phyloP scores from a whole-genome alignment of 345 rosid genomes.

The Hirschfeldia incana region DNA sequence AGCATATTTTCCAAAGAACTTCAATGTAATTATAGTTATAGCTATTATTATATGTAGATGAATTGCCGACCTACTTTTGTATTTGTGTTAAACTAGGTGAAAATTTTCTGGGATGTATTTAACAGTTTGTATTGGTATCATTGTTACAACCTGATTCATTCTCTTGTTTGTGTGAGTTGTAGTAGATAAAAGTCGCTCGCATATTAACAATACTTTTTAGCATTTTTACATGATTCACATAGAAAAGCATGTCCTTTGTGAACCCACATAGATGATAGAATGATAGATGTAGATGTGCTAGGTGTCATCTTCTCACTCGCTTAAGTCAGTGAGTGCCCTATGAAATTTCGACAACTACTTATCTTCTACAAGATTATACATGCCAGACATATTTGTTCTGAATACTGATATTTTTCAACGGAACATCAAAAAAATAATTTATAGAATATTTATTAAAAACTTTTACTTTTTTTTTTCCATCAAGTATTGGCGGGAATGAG shows the following conservation, averaged over 20 bases:
- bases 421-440: slow-evolving; percentile 21
- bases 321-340: slow-evolving; percentile 9
- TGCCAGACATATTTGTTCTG: slow-evolving; percentile 27
- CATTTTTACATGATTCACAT: slow-evolving; percentile 23
- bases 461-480: slow-evolving; percentile 1
- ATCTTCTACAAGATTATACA: slow-evolving; percentile 12
- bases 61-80: not conserved
- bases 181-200: not conserved
- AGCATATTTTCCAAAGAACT: not conserved
- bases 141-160: not conserved
- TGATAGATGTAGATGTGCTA: slow-evolving; percentile 18
- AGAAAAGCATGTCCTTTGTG: slow-evolving; percentile 18
- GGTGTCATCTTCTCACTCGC: slow-evolving; percentile 29
- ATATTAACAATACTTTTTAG: slow-evolving; percentile 6
- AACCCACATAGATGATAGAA: slow-evolving; percentile 25
- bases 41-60: not conserved
- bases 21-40: not conserved
- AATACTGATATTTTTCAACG: slow-evolving; percentile 10
- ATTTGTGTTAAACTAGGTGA: not conserved
- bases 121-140: not conserved
- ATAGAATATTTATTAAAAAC: slow-evolving; percentile 7
- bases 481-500: slow-evolving; percentile 25
- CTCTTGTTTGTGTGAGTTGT: not conserved
- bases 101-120: not conserved
- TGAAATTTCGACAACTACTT: slow-evolving; percentile 33